Base-by-base conservation (phyloP, 2,329 filamentous ascomycete species). In the Pezicula neosporulosa region DNA sequence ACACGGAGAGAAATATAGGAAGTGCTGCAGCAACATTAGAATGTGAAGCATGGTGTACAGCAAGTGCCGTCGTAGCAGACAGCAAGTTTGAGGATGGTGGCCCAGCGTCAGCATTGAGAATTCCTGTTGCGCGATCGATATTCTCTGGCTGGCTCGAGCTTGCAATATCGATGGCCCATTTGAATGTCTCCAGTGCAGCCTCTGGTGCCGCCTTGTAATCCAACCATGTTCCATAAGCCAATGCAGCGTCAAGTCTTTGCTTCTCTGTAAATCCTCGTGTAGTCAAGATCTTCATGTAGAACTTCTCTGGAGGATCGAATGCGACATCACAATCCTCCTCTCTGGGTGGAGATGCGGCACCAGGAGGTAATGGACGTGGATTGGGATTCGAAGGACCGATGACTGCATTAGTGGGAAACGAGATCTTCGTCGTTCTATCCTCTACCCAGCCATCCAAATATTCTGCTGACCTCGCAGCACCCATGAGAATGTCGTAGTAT, bases 221-320 rank as follows among this genome's bases (percentile, higher is more conserved):
- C 37, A 96, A 77, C 81, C 89, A 97, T 49, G 89, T 86, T 2
- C 87, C 93, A 66, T 92, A 96, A 1, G 86, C 86, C 39, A 96
- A 72, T 3, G 89, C 87, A 4, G 92, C 91, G 52, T 93, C 85
- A 47, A 97, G 75, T 62, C 84, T 85, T 68, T 97, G 90, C 51
- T 83, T 78, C n/a, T 82, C 77, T 1, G 81, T 86, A 62, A 97
- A 89, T 1, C 93, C 93, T 49, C 80, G 79, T 0, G 89, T 93
- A 6, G 85, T 90, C 49, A 97, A 71, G 45, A 97, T 84, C 63
- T 88, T 88, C 69, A 88, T 80, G 66, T 97, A 97, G 63, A 85
- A 90, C 13, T 76, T 79, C 61, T 94, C 87, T 0, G 93, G 89
- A 0, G 80, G 67, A 4, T 83, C 81, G 54, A 83, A 92, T 2